Evolutionary conservation across 768 basidiomycete genomes (phyloP), one percentile per base, ranked within the genome.

Genomic region (Amanita polypyramis): DNA sequence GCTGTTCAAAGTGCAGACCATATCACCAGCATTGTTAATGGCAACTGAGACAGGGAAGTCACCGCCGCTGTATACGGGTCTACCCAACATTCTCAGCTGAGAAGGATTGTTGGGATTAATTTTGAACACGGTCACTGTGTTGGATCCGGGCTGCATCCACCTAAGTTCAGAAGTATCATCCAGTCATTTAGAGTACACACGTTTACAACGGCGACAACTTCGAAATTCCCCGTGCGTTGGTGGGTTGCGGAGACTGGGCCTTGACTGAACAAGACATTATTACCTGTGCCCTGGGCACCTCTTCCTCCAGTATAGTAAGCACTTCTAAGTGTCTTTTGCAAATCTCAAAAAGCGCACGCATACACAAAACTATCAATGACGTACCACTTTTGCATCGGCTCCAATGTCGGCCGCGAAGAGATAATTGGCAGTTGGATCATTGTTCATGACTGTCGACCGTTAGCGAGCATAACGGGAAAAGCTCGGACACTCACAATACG

Each of bases 31-130:
- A 29, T 55, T 49, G 51, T 62, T 65, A 38, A 66, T 56, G 8
- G 66, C 63, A 20, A 68, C 53, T 0, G 73, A 71, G 49, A 77
- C 61, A 12, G 75, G 74, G 65, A 76, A 76, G 45, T 77, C 70
- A 12, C 76, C 74, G 4, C 67, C 70, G 11, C 62, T 67, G 14
- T 65, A 61, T 1, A 69, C 63, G 5, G 74, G 73, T 30, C 62
- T 58, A 1, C 74, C 75, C 25, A 75, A 60, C 65, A 69, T 64
- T 9, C 51, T 54, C 29, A 76, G 56, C 30, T 63, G 55, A 2
- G 69, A 63, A 0, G 75, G 74, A 52, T 72, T 60, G 15, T 52
- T 58, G 10, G 68, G 62, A 57, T 74, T 61, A 57, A 77, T 67
- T 27, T 49, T 52, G 56, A 70, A 73, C 47, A 67, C 56, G 9